A percentile compares a stretch with the other conserved stretches of the same genome.
Evolutionary conservation across 23 red algal genomes (phyloP).

Genomic region (Rhodosorus marinus): DNA sequence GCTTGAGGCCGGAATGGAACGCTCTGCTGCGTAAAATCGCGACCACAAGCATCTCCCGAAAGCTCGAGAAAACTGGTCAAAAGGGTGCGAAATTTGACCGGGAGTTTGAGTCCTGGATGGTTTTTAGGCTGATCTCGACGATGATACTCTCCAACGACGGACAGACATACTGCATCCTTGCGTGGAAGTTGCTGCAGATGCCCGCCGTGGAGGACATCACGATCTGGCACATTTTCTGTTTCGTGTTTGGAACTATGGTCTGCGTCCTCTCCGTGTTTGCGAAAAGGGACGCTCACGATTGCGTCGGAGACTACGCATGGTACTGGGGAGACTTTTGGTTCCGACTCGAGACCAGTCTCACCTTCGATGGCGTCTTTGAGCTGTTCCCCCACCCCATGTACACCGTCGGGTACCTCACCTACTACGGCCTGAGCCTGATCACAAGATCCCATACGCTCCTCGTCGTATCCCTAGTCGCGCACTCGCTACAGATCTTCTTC

Average conservation of each 20-base stretch:
- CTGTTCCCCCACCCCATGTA: constrained; percentile 99
- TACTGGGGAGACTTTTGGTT: constrained; percentile 99
- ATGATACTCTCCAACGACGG: constrained; percentile 95
- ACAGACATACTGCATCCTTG: constrained; percentile 48
- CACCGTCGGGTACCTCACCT: constrained; percentile 88
- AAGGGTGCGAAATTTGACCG: constrained; percentile 11
- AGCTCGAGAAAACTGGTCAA: constrained; percentile 1
- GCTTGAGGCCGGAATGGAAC: too few species aligned
- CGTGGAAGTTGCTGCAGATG: constrained; percentile 21
- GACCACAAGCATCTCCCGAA: constrained; percentile 6
- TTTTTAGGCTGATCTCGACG: constrained; percentile 54
- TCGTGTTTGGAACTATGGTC: constrained; percentile 19
- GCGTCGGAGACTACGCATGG: constrained; percentile 91
- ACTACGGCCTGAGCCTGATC: constrained; percentile 70
- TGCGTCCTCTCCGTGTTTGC: constrained; percentile 52
- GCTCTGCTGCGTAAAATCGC: constrained; percentile 7
- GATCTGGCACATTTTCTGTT: constrained; percentile 1
- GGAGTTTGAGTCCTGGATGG: constrained; percentile 72
- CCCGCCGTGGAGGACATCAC: constrained; percentile 2
- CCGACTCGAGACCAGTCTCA: constrained; percentile 54
- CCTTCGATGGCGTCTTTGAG: constrained; percentile 81
- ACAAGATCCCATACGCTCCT: constrained; percentile 53
- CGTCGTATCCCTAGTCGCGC: constrained; percentile 54
- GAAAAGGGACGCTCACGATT: constrained; percentile 61
- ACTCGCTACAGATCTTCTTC: constrained; percentile 66